Evolutionary conservation across 2,329 filamentous ascomycete species (phyloP).

Genomic region (Ustilaginoidea virens): DNA sequence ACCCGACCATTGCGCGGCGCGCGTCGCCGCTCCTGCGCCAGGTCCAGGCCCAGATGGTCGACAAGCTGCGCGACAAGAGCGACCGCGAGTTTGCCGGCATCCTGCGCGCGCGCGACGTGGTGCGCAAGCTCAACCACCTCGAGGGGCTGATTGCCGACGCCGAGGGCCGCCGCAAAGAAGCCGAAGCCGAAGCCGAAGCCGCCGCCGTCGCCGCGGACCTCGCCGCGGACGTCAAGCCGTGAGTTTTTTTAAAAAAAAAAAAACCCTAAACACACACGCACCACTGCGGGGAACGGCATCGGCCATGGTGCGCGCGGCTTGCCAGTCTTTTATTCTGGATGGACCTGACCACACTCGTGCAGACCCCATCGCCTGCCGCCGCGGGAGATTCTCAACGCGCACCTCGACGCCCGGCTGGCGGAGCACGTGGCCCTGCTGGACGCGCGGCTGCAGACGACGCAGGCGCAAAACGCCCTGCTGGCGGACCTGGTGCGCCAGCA

Average conservation of each 20-base stretch:
- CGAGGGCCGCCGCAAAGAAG: conserved; percentile 10
- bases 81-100: conserved; percentile 43
- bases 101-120: conserved; percentile 32
- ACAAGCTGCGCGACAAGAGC: conserved; percentile 36
- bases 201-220: no score
- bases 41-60: conserved; percentile 43
- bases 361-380: conserved; percentile 43
- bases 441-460: conserved; percentile 38
- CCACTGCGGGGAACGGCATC: no score
- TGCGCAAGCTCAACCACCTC: conserved; percentile 42
- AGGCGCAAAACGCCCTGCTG: conserved; percentile 39
- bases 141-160: conserved; percentile 40
- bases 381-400: conserved; percentile 33
- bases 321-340: no score
- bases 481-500: conserved; percentile 36
- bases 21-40: conserved; percentile 35
- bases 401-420: conserved; percentile 36
- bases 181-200: neutral
- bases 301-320: no score
- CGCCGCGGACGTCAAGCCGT: no score
- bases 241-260: no score
- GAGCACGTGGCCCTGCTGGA: conserved; percentile 40
- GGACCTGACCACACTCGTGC: neutral
- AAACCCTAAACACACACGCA: no score
- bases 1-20: conserved; percentile 39